Evolutionary conservation across 768 basidiomycete species (phyloP), one percentile per base, ranked within the genome.

Genomic region (Heimioporus sp.): DNA sequence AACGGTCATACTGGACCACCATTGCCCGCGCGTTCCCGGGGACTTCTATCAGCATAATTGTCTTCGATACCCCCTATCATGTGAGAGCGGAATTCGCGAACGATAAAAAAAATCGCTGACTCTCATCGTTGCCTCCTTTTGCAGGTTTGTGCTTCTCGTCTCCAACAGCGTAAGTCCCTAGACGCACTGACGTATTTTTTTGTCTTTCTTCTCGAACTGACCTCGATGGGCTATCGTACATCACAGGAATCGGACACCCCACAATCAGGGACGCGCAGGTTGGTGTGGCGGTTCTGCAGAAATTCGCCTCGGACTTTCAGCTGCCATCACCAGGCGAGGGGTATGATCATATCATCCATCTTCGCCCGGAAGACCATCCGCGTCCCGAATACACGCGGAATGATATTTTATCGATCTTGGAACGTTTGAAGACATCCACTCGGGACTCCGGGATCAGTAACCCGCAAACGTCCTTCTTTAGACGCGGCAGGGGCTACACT

Each of bases 51-150:
- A 89, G 86, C 81, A 79, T 86, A 69, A 78, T 92, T 70, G 82
- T 87, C 56, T 89, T 90, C 58, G 83, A 90, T 64, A 87, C 81
- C 5, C 85, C 86, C 53, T 85, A 86, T 69, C 78, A 87, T 70
- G 88, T 89, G 60, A 73, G 77, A 60, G 54, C 54, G 49, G 56
- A 36, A 35, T 20, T 42, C 44, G 43, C 48, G 17, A 17, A 30
- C 21, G 20, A 39, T 30, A 49, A 41, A 54, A 42, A 53, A 50
- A 36, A 45, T 44, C 52, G 31, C 57, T 61, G 47, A 58, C 37
- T 16, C 44, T 43, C 58, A 40, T 60, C 30, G 20, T 28, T 9
- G 4, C 19, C 20, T 47, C 56, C 51, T 61, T 64, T 59, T 58
- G 52, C 60, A 88, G 86, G 71, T 78, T 49, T 90, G 87, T 58